Conservation (phyloP, 1,139 yeast species). For the Debaryomycetaceae sp. region DNA sequence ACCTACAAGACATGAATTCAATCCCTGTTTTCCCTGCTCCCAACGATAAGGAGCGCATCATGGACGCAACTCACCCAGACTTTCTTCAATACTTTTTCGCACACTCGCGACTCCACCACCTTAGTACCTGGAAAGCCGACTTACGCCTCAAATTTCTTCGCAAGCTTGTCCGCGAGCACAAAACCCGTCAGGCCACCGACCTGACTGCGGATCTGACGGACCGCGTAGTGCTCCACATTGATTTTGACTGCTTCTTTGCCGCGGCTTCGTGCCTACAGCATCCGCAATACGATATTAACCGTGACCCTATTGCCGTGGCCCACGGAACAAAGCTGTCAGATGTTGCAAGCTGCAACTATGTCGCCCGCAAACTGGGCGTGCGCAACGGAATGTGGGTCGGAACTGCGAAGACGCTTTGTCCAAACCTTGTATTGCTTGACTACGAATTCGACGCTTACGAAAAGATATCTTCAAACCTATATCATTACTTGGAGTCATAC, state of each 20-base stretch:
- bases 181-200: conserved; percentile 3
- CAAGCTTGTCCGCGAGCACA: conserved; percentile 18
- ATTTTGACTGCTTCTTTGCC: conserved; percentile 91
- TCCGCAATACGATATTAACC: conserved; percentile 45
- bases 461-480: conserved; percentile 32
- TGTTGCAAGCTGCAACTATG: conserved; percentile 87
- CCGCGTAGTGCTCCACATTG: conserved; percentile 59
- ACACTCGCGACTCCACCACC: conserved; percentile 77
- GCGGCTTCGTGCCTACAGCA: conserved; percentile 60
- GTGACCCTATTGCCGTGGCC: conserved; percentile 71
- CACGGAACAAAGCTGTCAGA: conserved; percentile 68
- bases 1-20: too few relatives aligned
- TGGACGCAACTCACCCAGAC: conserved; percentile 68
- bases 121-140: conserved; percentile 80
- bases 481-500: conserved; percentile 40
- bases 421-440: conserved; percentile 47
- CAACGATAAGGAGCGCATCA: conserved; percentile 8
- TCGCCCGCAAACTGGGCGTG: conserved; percentile 65
- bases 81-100: conserved; percentile 64
- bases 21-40: too few relatives aligned
- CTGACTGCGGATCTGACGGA: not conserved
- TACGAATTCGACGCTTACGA: conserved; percentile 76
- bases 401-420: conserved; percentile 53
- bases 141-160: conserved; percentile 49
- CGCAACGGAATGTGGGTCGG: conserved; percentile 85